These are phyloP conservation scores for Chenopodium suecicum DNA, from an alignment of 148 eudicot species.

Conservation along the genomic window DNA sequence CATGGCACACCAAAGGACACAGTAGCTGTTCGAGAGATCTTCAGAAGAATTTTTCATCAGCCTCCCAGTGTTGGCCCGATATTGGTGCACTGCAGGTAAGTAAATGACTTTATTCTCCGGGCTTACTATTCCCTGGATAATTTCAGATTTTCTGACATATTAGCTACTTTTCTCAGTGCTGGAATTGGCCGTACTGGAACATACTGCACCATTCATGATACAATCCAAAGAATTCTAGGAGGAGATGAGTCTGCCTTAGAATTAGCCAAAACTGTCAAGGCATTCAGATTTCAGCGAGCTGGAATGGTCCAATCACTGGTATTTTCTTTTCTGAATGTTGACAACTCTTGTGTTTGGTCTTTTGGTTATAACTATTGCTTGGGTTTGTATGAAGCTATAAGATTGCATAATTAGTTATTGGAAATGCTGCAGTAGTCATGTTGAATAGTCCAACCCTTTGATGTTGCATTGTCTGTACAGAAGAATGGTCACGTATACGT, in stretches of 20 bases:
- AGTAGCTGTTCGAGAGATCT: constrained; percentile 79
- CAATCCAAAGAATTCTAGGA: constrained; percentile 66
- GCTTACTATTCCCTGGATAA: not conserved
- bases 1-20: constrained; percentile 83
- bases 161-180: constrained; percentile 55
- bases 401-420: too few species aligned
- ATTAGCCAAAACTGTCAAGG: constrained; percentile 52
- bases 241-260: constrained; percentile 88
- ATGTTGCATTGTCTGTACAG: too few species aligned
- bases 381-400: too few species aligned
- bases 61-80: constrained; percentile 69
- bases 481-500: too few species aligned
- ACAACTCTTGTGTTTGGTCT: not conserved
- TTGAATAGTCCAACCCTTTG: too few species aligned
- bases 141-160: constrained; percentile 18
- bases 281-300: constrained; percentile 76
- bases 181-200: constrained; percentile 99
- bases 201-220: constrained; percentile 74
- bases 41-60: constrained; percentile 47
- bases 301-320: constrained; percentile 97
- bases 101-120: constrained; percentile 13
- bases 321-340: not conserved
- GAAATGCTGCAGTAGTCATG: too few species aligned
- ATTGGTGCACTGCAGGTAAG: constrained; percentile 94
- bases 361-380: too few species aligned